phyloP scores from a whole-genome alignment of 495 filamentous ascomycete genomes.

The Neurospora terricola region DNA sequence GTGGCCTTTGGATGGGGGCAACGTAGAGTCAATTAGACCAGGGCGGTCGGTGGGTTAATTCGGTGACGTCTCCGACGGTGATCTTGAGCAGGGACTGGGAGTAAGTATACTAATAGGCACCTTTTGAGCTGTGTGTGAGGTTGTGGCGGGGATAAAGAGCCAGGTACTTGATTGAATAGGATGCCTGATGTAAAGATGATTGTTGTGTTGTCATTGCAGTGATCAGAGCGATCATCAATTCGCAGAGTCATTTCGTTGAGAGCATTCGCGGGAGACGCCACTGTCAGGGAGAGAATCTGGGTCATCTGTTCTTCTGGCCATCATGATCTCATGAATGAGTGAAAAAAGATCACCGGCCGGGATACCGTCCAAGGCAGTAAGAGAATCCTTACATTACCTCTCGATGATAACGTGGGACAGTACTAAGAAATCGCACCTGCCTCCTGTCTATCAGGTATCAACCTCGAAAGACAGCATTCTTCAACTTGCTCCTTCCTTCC shows the following conservation, averaged over 20 bases:
- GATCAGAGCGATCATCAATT: background rate
- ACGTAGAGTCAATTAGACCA: background rate
- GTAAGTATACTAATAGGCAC: background rate
- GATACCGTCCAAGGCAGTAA: background rate
- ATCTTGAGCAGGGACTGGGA: background rate
- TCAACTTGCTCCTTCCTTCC: background rate
- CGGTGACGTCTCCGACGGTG: background rate
- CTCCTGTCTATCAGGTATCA: background rate
- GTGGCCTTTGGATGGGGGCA: background rate
- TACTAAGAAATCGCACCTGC: background rate
- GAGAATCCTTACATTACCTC: background rate
- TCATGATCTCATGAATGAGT: background rate
- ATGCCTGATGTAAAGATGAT: background rate
- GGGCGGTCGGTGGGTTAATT: background rate
- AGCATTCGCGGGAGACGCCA: background rate
- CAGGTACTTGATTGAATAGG: background rate
- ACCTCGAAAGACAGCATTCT: background rate
- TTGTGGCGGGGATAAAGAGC: background rate
- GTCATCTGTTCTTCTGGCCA: background rate
- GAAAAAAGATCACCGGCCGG: background rate
- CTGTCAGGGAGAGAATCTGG: too few relatives aligned
- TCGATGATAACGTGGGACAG: background rate
- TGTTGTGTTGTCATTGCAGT: background rate
- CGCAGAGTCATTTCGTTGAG: background rate
- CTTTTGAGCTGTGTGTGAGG: background rate